Evolutionary conservation across 2,329 filamentous ascomycete genomes (phyloP).

Genomic region (Drechslerella coelobrocha): DNA sequence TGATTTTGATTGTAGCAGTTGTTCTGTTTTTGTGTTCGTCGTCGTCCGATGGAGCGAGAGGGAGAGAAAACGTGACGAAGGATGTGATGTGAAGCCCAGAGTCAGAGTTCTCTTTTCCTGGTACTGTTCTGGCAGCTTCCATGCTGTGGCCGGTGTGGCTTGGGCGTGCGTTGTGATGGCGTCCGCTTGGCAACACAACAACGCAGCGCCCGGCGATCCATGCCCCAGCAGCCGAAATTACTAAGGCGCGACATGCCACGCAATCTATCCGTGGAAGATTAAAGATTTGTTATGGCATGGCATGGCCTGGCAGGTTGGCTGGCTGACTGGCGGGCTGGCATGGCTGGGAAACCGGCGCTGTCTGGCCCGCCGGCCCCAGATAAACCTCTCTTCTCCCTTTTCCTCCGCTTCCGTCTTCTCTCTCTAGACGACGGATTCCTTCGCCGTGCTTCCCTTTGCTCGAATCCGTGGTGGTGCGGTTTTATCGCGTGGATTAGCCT

Average conservation of each 20-base stretch:
- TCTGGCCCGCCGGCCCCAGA: neutral
- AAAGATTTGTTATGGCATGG: neutral
- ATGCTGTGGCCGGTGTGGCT: slow-evolving; percentile 9
- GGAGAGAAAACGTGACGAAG: neutral
- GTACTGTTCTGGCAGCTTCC: slow-evolving; percentile 36
- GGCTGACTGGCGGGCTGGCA: neutral
- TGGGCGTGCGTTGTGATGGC: slow-evolving; percentile 26
- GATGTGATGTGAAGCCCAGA: neutral
- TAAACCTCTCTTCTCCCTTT: slow-evolving; percentile 1
- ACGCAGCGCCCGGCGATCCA: neutral
- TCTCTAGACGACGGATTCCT: slow-evolving; percentile 20
- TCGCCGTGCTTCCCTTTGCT: slow-evolving; percentile 26
- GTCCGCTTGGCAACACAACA: slow-evolving; percentile 29
- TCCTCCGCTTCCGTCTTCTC: slow-evolving; percentile 21
- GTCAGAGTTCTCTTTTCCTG: neutral
- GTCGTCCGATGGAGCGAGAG: neutral
- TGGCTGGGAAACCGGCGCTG: too few relatives aligned
- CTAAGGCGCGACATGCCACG: neutral
- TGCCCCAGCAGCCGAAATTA: neutral
- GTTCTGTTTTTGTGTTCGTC: neutral
- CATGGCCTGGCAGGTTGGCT: too few relatives aligned
- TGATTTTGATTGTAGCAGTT: neutral
- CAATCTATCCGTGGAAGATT: neutral
- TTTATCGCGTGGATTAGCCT: slow-evolving; percentile 38
- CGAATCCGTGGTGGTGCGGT: slow-evolving; percentile 8